phyloP scores from a whole-genome alignment of 2,329 filamentous ascomycete genomes.

The Penicillium sp. region DNA sequence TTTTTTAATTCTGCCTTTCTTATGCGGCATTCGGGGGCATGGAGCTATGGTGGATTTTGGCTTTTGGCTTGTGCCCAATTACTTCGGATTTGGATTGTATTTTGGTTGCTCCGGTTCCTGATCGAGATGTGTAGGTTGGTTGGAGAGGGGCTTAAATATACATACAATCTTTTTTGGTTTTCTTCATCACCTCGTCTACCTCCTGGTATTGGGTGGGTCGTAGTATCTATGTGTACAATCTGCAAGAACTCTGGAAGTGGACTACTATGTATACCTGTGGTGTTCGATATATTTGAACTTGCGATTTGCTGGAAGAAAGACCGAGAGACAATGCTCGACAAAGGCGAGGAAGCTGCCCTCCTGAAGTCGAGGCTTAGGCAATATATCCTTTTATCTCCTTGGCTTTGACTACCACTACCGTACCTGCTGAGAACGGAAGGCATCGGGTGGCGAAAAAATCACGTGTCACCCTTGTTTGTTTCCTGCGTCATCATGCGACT shows the following conservation, averaged over 20 bases:
- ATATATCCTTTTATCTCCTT: neutral
- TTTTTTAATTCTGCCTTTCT: neutral
- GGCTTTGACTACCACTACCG: neutral
- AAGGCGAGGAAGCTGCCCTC: neutral
- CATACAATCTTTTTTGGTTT: conserved; percentile 1
- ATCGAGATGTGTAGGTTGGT: conserved; percentile 13
- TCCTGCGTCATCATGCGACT: conserved; percentile 24
- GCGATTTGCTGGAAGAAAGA: no score
- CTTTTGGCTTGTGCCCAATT: conserved; percentile 16
- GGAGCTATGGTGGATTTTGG: conserved; percentile 34
- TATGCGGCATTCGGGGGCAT: conserved; percentile 35
- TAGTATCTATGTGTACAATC: no score
- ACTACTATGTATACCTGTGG: no score
- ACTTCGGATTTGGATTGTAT: conserved; percentile 17
- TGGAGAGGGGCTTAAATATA: conserved; percentile 21
- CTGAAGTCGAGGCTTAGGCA: no score
- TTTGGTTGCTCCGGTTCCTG: conserved; percentile 12
- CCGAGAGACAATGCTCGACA: neutral
- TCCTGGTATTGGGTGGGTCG: no score
- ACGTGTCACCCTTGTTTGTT: conserved; percentile 23
- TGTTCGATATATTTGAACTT: no score
- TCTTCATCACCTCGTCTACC: no score
- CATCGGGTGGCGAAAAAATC: conserved; percentile 16
- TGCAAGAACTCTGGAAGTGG: no score
- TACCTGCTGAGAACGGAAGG: neutral